Evolutionary conservation across 495 filamentous ascomycete genomes (phyloP).

Genomic region (Durotheca rogersii): DNA sequence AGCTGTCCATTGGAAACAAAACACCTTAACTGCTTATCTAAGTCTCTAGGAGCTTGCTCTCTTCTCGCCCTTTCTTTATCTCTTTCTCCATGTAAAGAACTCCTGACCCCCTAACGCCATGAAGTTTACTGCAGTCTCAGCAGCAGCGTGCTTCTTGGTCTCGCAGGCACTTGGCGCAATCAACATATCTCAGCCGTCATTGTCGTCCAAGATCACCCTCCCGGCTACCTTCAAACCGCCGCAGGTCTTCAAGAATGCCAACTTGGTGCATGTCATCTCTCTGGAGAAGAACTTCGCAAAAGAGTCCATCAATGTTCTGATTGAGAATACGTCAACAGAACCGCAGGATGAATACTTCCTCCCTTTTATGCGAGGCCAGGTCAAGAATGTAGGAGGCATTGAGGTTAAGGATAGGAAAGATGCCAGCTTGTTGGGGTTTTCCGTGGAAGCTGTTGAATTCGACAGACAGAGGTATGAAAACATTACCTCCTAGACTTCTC

Average conservation of each 20-base stretch:
- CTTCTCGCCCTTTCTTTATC: too few species aligned
- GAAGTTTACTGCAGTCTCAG: constrained; percentile 55
- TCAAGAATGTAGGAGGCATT: constrained; percentile 75
- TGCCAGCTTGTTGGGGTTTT: constrained; percentile 62
- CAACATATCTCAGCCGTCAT: constrained; percentile 38
- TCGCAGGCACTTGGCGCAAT: constrained; percentile 41
- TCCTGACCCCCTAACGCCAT: constrained; percentile 44
- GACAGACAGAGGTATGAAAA: constrained; percentile 58
- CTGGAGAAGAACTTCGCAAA: constrained; percentile 87
- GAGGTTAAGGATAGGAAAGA: constrained; percentile 92
- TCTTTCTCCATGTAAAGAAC: constrained; percentile 44
- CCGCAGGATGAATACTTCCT: constrained; percentile 88
- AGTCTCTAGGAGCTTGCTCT: too few species aligned
- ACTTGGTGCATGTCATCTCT: constrained; percentile 85
- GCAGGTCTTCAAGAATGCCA: constrained; percentile 86
- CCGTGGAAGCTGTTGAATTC: constrained; percentile 64
- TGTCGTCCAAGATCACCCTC: constrained; percentile 49
- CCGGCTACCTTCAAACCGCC: constrained; percentile 78
- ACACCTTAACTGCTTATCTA: too few species aligned
- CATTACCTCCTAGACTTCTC: not conserved
- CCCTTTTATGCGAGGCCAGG: constrained; percentile 72
- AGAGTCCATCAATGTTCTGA: constrained; percentile 87
- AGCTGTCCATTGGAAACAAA: too few species aligned
- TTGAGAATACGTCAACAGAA: constrained; percentile 76
- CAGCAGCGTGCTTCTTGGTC: constrained; percentile 50